Evolutionary conservation across 768 basidiomycete species (phyloP), one percentile per base, ranked within the genome.

Genomic region (Boletus huronensis): DNA sequence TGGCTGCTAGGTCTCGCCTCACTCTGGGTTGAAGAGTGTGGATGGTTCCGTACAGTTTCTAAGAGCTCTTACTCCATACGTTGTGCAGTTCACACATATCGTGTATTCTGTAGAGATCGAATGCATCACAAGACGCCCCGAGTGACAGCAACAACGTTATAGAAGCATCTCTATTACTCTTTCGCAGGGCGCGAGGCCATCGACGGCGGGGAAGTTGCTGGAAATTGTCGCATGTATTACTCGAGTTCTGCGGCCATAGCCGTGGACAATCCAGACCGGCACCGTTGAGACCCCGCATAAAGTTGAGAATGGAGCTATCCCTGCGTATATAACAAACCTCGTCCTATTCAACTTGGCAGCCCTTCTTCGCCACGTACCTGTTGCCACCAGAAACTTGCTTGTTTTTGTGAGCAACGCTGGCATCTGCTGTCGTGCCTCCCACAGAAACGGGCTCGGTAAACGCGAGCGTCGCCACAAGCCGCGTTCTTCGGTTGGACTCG

Each of bases 391-490:
- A 40, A n/a, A 28, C 17, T n/a, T 28, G 34, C 55, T 32, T 47
- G 6, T 38, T 42, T 38, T 53, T 26, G 26, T 25, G 51, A 50
- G 42, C 48, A 52, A 39, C 64, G 47, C 57, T 61, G 65, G 65
- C 47, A 55, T 39, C 44, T 43, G 58, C 43, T 47, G 41, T 54
- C 58, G 46, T 48, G 40, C 49, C 54, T 32, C 46, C 46, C 66
- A 59, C 66, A 62, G 55, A 65, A 62, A 65, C 63, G 10, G 57
- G 62, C 61, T 57, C 70, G 61, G 68, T 66, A 64, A 72, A 59
- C 67, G 51, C 58, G 61, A 55, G 47, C 54, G 52, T 70, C 47
- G 64, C 68, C 64, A 60, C 66, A 54, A 36, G 36, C 54, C 50
- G 39, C 57, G 57, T 48, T 60, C 60, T 62, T 66, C 57, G 48